These are phyloP conservation scores for Picea glauca DNA, from an alignment of 75 land plant genomes.

Conservation along the genomic window DNA sequence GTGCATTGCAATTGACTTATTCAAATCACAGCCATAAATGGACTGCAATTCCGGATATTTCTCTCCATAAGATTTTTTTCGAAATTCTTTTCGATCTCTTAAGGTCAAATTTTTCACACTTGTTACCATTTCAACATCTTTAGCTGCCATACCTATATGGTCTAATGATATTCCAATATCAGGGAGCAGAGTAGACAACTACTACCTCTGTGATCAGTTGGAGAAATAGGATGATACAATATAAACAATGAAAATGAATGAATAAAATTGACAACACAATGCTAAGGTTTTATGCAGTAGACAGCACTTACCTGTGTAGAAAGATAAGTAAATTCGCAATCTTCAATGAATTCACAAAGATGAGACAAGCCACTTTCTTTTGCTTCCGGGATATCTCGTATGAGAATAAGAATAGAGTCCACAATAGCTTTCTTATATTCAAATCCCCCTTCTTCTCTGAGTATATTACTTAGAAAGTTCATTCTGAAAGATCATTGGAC, in stretches of 20 bases:
- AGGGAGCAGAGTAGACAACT: not conserved
- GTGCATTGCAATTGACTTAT: no score
- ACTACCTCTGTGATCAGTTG: not conserved
- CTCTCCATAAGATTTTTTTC: not conserved
- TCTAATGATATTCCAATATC: not conserved
- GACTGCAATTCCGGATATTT: not conserved
- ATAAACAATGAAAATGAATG: not conserved
- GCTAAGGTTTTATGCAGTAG: not conserved
- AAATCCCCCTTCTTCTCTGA: slow-evolving; percentile 98
- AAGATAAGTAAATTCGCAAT: slow-evolving; percentile 98
- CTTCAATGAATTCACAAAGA: slow-evolving; percentile 97
- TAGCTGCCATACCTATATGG: not conserved
- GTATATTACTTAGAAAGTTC: slow-evolving; percentile 95
- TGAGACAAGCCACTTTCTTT: slow-evolving; percentile 94
- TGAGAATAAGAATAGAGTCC: slow-evolving; percentile 95
- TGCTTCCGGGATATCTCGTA: slow-evolving; percentile 95
- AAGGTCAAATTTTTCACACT: not conserved
- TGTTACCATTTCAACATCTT: not conserved
- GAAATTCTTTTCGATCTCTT: not conserved
- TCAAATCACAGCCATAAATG: no score
- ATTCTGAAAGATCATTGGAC: slow-evolving; percentile 47
- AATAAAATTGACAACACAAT: not conserved
- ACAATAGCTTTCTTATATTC: slow-evolving; percentile 99
- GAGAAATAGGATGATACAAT: not conserved
- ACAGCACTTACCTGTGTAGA: slow-evolving; percentile 78